Evolutionary conservation across 2,329 filamentous ascomycete genomes (phyloP).

Genomic region (Venturia effusa): DNA sequence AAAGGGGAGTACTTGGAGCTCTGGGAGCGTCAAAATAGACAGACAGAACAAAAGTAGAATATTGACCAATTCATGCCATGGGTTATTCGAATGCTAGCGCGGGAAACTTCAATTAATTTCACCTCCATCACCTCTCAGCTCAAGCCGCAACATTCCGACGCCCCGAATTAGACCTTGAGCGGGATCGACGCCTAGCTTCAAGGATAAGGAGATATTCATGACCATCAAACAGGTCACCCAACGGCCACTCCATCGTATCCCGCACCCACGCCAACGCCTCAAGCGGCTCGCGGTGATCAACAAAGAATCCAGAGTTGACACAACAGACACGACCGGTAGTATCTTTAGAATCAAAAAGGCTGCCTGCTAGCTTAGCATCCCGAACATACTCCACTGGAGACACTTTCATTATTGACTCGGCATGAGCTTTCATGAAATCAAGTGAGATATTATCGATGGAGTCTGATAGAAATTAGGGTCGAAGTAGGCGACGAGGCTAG

Average conservation of each 20-base stretch:
- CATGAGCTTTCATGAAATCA: slow-evolving; percentile 22
- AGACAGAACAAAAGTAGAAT: slow-evolving; percentile 27
- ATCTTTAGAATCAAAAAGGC: slow-evolving; percentile 23
- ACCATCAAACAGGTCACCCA: slow-evolving; percentile 24
- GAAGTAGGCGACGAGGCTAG: not conserved
- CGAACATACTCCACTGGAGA: slow-evolving; percentile 30
- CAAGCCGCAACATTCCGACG: slow-evolving; percentile 11
- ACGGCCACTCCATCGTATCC: slow-evolving; percentile 21
- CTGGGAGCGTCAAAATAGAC: slow-evolving; percentile 79
- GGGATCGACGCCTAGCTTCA: slow-evolving; percentile 17
- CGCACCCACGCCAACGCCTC: slow-evolving; percentile 20
- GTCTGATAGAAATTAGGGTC: slow-evolving; percentile 14
- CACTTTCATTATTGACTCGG: slow-evolving; percentile 22
- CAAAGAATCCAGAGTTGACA: slow-evolving; percentile 28
- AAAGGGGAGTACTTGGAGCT: slow-evolving; percentile 74
- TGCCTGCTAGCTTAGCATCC: slow-evolving; percentile 27
- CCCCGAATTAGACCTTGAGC: slow-evolving; percentile 16
- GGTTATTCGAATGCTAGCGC: no score
- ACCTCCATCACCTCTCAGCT: not conserved
- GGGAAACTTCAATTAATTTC: no score
- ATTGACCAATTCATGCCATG: no score
- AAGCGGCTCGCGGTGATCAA: slow-evolving; percentile 28
- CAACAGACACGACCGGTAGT: slow-evolving; percentile 22
- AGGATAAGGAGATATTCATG: slow-evolving; percentile 24
- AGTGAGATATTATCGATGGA: slow-evolving; percentile 17